A percentile compares a stretch with the other conserved stretches of the same genome.
Conservation (phyloP, 441 rosid species). For the Populus tomentosa region DNA sequence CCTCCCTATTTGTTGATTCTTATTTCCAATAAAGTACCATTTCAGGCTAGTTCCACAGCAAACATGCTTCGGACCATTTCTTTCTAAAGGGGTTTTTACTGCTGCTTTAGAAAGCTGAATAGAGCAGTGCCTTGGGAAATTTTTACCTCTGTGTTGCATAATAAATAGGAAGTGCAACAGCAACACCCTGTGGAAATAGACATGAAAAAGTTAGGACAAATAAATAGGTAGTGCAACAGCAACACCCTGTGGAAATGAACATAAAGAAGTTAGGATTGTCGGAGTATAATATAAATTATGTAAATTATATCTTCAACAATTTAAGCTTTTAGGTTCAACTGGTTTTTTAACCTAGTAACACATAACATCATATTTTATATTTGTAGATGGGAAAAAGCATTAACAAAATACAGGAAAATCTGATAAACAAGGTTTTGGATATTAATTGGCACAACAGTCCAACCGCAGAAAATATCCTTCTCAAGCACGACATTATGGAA, state of each 20-base stretch:
- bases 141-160: conserved; percentile 94
- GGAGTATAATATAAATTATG: no score
- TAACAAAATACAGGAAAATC: not conserved
- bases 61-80: not conserved
- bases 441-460: not conserved
- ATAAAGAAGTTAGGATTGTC: no score
- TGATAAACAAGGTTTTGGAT: not conserved
- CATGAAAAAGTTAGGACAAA: no score
- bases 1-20: not conserved
- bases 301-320: no score
- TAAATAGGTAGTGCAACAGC: no score
- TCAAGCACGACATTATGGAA: no score
- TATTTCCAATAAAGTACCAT: not conserved
- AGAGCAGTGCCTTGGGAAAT: conserved; percentile 3
- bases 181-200: no score
- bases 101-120: conserved; percentile 6
- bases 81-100: not conserved
- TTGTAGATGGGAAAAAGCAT: not conserved
- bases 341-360: not conserved
- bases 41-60: not conserved
- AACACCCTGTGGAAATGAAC: no score
- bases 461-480: not conserved
- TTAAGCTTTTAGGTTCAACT: no score
- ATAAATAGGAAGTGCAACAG: conserved; percentile 39
- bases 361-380: not conserved